A percentile compares a stretch with the other conserved stretches of the same genome.
Conservation (phyloP, 192 early-diverging fungal species). For the Coemansia guatemalensis region DNA sequence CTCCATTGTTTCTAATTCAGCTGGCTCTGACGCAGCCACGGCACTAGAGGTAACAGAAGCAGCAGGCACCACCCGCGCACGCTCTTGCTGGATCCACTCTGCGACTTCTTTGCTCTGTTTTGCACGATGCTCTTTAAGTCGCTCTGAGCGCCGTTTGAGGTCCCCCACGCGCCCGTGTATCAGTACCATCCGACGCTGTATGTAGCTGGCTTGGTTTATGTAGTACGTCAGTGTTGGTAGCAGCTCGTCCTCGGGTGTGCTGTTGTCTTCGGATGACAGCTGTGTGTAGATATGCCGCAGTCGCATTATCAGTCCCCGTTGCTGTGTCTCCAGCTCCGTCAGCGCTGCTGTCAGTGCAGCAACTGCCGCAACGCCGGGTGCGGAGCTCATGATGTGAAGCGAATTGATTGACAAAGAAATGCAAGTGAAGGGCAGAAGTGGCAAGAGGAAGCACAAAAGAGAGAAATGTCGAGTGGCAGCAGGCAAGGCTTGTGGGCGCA, state of each 20-base stretch:
- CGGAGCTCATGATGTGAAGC: slow-evolving; percentile 12
- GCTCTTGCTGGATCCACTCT: slow-evolving; percentile 34
- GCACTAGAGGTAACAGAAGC: slow-evolving; percentile 6
- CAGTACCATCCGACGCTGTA: slow-evolving; percentile 44
- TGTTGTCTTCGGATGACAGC: slow-evolving; percentile 14
- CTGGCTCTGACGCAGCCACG: too few species aligned
- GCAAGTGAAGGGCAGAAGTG: neutral
- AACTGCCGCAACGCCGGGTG: slow-evolving; percentile 14
- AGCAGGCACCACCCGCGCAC: slow-evolving; percentile 18
- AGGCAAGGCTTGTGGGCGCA: neutral
- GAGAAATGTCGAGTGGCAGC: too few species aligned
- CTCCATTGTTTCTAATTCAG: too few species aligned
- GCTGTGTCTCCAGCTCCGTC: slow-evolving; percentile 28
- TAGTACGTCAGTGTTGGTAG: slow-evolving; percentile 36
- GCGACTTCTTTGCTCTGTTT: slow-evolving; percentile 33
- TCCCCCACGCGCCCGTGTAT: slow-evolving; percentile 31
- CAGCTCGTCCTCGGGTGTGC: slow-evolving; percentile 21
- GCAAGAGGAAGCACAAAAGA: neutral
- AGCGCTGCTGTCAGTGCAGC: slow-evolving; percentile 28
- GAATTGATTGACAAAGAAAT: neutral
- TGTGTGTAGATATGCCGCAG: slow-evolving; percentile 17
- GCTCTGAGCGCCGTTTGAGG: slow-evolving; percentile 36
- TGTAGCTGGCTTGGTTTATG: slow-evolving; percentile 31
- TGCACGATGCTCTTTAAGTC: slow-evolving; percentile 32
- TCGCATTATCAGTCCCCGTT: slow-evolving; percentile 18